Evolutionary conservation across 2,329 filamentous ascomycete genomes (phyloP).

Genomic region (Fusarium chuoi): DNA sequence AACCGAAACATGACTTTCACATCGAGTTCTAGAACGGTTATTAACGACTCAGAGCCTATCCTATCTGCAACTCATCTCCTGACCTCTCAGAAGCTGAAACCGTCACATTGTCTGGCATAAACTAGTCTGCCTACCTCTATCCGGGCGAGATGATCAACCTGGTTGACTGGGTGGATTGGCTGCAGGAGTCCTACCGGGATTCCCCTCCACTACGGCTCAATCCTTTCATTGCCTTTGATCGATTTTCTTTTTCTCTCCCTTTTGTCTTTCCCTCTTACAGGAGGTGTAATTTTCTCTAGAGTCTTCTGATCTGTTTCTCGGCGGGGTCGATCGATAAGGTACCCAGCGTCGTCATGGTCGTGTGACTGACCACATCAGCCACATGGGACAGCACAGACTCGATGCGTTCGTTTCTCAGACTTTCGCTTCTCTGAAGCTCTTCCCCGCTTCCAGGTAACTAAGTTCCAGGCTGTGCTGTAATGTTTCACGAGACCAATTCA

Average conservation of each 20-base stretch:
- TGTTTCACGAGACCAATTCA: constrained; percentile 20
- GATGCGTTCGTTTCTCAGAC: background rate
- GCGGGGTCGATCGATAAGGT: constrained; percentile 25
- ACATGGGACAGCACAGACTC: constrained; percentile 18
- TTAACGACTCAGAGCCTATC: constrained; percentile 9
- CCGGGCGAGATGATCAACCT: background rate
- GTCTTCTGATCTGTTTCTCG: constrained; percentile 41
- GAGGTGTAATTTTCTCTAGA: constrained; percentile 8
- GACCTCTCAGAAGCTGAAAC: constrained; percentile 5
- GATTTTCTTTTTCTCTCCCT: constrained; percentile 9
- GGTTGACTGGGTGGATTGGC: constrained; percentile 6
- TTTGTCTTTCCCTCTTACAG: constrained; percentile 25
- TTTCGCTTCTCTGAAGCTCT: constrained; percentile 13
- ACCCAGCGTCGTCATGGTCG: constrained; percentile 30
- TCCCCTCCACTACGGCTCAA: constrained; percentile 5
- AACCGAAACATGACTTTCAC: constrained; percentile 13
- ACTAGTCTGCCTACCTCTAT: background rate
- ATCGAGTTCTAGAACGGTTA: constrained; percentile 32
- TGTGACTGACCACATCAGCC: constrained; percentile 42
- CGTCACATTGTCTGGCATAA: constrained; percentile 11
- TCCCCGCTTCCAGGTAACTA: constrained; percentile 16
- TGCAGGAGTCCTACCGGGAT: constrained; percentile 3
- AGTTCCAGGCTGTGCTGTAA: background rate
- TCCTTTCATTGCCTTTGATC: background rate
- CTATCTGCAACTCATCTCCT: background rate